Percentiles rank a stretch among this genome's conserved stretches.
These are phyloP conservation scores for Salix udensis DNA, from an alignment of 345 rosid species.

Conservation along the genomic window DNA sequence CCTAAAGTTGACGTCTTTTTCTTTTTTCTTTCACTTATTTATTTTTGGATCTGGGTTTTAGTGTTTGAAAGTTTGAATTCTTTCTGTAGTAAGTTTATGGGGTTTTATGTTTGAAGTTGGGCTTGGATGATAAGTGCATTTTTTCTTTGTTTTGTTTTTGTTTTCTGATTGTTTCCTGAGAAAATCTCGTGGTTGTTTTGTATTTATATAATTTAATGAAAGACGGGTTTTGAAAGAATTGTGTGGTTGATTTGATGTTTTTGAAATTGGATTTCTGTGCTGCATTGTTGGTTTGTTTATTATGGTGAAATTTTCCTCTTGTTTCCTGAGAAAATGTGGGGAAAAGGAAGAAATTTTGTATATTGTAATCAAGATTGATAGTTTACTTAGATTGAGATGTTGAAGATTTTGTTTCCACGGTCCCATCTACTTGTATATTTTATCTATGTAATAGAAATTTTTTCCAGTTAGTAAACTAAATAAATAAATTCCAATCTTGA, in stretches of 20 bases:
- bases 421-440: not conserved
- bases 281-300: not conserved
- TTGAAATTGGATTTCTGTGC: not conserved
- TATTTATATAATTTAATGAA: not conserved
- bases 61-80: not conserved
- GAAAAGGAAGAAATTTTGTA: not conserved
- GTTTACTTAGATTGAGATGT: not conserved
- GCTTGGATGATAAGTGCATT: conserved; percentile 3
- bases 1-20: not conserved
- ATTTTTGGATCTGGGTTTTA: not conserved
- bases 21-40: not conserved
- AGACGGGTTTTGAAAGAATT: not conserved
- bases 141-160: not conserved
- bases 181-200: conserved; percentile 1
- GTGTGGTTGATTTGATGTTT: not conserved
- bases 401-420: not conserved
- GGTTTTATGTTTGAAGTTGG: not conserved
- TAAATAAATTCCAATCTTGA: not conserved
- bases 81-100: not conserved
- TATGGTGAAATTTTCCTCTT: not conserved
- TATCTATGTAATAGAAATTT: not conserved
- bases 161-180: conserved; percentile 9
- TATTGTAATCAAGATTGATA: not conserved
- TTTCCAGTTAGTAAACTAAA: not conserved
- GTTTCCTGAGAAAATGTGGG: not conserved